These are phyloP conservation scores for Ceratocystis ficicola DNA, from an alignment of 2,329 filamentous ascomycete genomes.

Conservation along the genomic window DNA sequence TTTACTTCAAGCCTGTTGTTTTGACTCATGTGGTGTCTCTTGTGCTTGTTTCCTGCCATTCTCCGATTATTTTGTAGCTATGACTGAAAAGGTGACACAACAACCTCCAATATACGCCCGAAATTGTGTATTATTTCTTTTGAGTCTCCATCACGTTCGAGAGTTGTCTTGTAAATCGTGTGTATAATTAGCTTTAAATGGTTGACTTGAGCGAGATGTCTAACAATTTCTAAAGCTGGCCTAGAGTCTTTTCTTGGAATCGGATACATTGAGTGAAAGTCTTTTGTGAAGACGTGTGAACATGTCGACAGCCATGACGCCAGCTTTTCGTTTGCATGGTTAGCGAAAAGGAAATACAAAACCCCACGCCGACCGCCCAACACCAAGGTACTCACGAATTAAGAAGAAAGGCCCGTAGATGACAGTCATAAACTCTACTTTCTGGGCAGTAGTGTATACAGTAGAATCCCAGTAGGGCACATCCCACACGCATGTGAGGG, in stretches of 20 bases:
- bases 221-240: neutral
- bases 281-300: conserved; percentile 39
- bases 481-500: conserved; percentile 41
- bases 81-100: neutral
- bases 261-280: conserved; percentile 27
- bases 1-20: neutral
- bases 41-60: conserved; percentile 6
- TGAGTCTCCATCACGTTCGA: neutral
- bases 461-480: conserved; percentile 38
- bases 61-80: neutral
- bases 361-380: too few relatives aligned
- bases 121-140: too few relatives aligned
- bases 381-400: conserved; percentile 36
- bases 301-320: conserved; percentile 44
- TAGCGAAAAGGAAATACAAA: neutral
- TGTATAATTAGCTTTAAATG: too few relatives aligned
- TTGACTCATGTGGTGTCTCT: neutral
- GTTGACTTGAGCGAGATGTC: neutral
- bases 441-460: conserved; percentile 35
- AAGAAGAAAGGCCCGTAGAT: conserved; percentile 42
- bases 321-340: conserved; percentile 30
- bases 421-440: conserved; percentile 36
- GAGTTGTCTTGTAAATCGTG: too few relatives aligned
- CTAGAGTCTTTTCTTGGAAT: conserved; percentile 19
- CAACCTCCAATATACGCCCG: neutral